phyloP scores from a whole-genome alignment of 139 green algal species.

The Ettlia oleoabundans region DNA sequence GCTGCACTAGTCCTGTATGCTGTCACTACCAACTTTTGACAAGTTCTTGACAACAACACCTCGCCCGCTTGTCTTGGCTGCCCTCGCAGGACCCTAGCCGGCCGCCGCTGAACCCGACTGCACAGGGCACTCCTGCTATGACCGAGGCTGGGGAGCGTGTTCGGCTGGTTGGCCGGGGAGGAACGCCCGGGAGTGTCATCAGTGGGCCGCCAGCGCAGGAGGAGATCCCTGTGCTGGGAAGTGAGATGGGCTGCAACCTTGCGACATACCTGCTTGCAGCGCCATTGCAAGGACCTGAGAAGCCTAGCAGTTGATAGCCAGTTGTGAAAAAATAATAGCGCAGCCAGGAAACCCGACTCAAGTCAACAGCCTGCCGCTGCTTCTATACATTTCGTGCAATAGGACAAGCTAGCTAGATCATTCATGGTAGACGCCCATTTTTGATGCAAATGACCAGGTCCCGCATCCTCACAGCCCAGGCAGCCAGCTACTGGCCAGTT shows the following conservation, averaged over 20 bases:
- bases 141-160: constrained; percentile 5
- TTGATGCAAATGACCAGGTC: no score
- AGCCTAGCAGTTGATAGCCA: background rate
- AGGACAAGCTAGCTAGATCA: no score
- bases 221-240: background rate
- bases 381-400: no score
- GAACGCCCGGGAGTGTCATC: background rate
- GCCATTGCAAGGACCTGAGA: background rate
- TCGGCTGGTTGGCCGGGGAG: background rate
- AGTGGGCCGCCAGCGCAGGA: background rate
- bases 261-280: background rate
- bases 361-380: no score
- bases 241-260: background rate
- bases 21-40: no score
- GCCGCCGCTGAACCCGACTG: background rate
- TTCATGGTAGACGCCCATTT: no score
- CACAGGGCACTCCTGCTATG: background rate
- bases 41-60: no score
- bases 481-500: no score
- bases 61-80: no score
- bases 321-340: background rate
- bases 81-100: constrained; percentile 8
- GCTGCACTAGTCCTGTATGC: no score
- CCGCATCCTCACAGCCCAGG: no score
- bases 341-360: no score